These are phyloP conservation scores for Heliamphora exappendiculata DNA, from an alignment of 148 eudicot species.

Conservation along the genomic window DNA sequence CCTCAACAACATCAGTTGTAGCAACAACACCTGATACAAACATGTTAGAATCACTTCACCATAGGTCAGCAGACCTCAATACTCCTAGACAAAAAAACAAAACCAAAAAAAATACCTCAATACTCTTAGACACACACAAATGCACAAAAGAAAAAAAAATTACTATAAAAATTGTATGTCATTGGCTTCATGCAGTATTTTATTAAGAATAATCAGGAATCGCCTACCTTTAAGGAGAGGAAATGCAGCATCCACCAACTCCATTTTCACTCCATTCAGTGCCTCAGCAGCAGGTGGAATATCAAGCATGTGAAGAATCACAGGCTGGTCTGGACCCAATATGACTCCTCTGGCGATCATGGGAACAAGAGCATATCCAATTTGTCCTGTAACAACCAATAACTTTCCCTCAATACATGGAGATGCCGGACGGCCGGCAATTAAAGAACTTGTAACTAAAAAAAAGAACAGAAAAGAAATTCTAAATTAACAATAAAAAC, in stretches of 20 bases:
- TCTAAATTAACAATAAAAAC: too few species aligned
- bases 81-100: background rate
- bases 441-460: too few species aligned
- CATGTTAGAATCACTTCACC: background rate
- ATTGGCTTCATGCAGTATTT: background rate
- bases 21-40: constrained; percentile 73
- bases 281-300: constrained; percentile 96
- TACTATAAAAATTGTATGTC: background rate
- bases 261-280: constrained; percentile 85
- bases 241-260: constrained; percentile 90
- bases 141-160: background rate
- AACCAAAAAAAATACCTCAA: background rate
- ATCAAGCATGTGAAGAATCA: constrained; percentile 92
- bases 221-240: constrained; percentile 76
- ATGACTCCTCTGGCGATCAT: constrained; percentile 95
- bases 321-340: constrained; percentile 81
- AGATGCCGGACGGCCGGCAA: too few species aligned
- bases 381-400: constrained; percentile 53
- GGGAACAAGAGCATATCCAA: constrained; percentile 88
- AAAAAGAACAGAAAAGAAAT: too few species aligned
- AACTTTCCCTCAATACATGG: background rate
- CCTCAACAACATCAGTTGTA: constrained; percentile 84
- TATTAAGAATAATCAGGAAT: background rate
- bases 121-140: background rate
- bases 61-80: background rate